Evolutionary conservation across 2,329 filamentous ascomycete species (phyloP).

Genomic region (Cladophialophora bantiana): DNA sequence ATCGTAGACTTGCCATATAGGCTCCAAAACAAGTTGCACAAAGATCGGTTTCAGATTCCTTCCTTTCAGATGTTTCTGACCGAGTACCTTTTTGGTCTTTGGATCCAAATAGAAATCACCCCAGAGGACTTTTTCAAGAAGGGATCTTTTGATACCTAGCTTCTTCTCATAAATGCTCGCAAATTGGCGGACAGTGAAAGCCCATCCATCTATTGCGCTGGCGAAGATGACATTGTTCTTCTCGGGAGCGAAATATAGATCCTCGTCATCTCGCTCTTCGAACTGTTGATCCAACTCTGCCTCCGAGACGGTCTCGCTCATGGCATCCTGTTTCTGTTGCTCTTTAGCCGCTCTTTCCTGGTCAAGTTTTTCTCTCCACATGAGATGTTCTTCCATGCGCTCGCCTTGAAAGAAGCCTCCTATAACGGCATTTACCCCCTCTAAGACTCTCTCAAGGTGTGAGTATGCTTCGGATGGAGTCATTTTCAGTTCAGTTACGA

Average conservation of each 20-base stretch:
- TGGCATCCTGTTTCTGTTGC: conserved; percentile 48
- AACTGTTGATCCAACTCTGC: conserved; percentile 66
- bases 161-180: conserved; percentile 95
- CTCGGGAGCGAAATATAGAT: conserved; percentile 96
- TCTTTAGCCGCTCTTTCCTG: conserved; percentile 74
- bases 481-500: conserved; percentile 94
- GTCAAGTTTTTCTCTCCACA: conserved; percentile 93
- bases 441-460: conserved; percentile 85
- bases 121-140: conserved; percentile 94
- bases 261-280: conserved; percentile 92
- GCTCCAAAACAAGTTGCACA: conserved; percentile 93
- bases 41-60: conserved; percentile 94
- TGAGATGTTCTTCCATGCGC: conserved; percentile 96
- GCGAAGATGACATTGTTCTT: conserved; percentile 99
- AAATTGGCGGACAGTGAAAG: conserved; percentile 95
- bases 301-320: conserved; percentile 43
- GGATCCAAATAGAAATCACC: conserved; percentile 96
- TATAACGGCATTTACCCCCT: conserved; percentile 96
- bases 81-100: conserved; percentile 92
- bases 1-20: conserved; percentile 94
- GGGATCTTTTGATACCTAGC: conserved; percentile 85
- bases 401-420: conserved; percentile 98
- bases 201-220: conserved; percentile 98
- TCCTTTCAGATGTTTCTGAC: conserved; percentile 90
- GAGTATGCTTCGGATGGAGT: conserved; percentile 86